A percentile compares a stretch with the other conserved stretches of the same genome.
These are phyloP conservation scores for Albizia julibrissin DNA, from an alignment of 306 rosid genomes.

Conservation along the genomic window DNA sequence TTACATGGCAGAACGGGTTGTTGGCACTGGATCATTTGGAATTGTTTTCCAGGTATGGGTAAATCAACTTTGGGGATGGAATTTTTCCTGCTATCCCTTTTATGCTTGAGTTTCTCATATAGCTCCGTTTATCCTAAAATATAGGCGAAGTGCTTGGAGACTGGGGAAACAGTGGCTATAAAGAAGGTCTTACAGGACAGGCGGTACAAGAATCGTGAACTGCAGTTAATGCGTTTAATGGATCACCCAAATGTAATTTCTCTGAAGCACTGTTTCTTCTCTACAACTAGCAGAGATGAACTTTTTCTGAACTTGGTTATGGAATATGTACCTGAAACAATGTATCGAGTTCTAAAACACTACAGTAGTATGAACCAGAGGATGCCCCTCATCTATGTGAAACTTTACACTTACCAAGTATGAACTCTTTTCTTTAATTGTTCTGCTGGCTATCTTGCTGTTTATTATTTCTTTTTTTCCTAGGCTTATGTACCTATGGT, in stretches of 20 bases:
- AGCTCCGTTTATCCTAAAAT: conserved; percentile 21
- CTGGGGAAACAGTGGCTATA: conserved; percentile 86
- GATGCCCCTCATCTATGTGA: conserved; percentile 91
- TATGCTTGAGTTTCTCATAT: conserved; percentile 35
- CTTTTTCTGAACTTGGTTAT: conserved; percentile 87
- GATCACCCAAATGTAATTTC: conserved; percentile 89
- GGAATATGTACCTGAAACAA: conserved; percentile 94
- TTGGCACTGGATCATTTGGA: conserved; percentile 97
- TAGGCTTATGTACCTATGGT: conserved; percentile 21
- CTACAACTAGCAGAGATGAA: conserved; percentile 84
- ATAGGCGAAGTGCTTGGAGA: conserved; percentile 93
- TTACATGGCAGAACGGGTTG: conserved; percentile 98
- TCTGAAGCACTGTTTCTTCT: conserved; percentile 85
- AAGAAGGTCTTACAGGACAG: conserved; percentile 93
- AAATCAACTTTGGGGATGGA: conserved; percentile 19
- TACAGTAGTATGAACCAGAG: conserved; percentile 79
- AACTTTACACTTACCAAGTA: conserved; percentile 94
- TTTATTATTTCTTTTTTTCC: conserved; percentile 4
- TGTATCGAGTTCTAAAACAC: conserved; percentile 80
- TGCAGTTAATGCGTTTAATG: conserved; percentile 95
- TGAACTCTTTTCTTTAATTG: conserved; percentile 29
- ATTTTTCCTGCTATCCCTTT: conserved; percentile 13
- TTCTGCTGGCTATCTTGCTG: conserved; percentile 2
- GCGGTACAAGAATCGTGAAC: conserved; percentile 89
- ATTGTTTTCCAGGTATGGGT: conserved; percentile 83